Percentiles rank a stretch among this genome's conserved stretches.
These are phyloP conservation scores for Lizonia empirigonia DNA, from an alignment of 2,329 filamentous ascomycete species.

Conservation along the genomic window DNA sequence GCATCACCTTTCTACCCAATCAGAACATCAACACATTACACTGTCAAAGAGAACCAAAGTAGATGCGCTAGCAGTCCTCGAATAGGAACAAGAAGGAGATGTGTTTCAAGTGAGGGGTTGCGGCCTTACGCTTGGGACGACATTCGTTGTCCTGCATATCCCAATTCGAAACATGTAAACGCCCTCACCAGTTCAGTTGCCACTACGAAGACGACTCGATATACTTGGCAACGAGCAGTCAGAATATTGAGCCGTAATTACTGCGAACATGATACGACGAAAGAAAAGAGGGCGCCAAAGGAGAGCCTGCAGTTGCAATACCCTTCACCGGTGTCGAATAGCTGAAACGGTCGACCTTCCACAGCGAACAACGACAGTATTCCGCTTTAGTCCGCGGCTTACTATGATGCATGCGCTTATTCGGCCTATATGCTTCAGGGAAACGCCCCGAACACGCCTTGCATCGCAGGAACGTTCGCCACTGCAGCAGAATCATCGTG, in stretches of 20 bases:
- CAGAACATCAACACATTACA: conserved; percentile 19
- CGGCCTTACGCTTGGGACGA: conserved; percentile 2
- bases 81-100: conserved; percentile 17
- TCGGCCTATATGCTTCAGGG: background rate
- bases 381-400: background rate
- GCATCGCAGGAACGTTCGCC: conserved; percentile 7
- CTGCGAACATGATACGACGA: conserved; percentile 3
- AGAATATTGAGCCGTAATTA: conserved; percentile 2
- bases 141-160: conserved; percentile 11
- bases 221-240: background rate
- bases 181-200: conserved; percentile 2
- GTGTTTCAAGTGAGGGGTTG: conserved; percentile 8
- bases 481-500: conserved; percentile 12
- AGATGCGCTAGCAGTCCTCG: conserved; percentile 29
- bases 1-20: conserved; percentile 24
- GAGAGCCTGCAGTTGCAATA: background rate
- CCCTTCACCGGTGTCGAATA: background rate
- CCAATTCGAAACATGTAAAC: conserved; percentile 22
- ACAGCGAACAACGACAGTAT: background rate
- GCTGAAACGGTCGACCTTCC: background rate
- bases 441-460: background rate
- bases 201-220: background rate
- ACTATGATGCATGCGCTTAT: background rate
- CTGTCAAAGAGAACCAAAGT: background rate
- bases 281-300: background rate